Conservation (phyloP, 768 basidiomycete genomes). For the Leccinum uliginosum region DNA sequence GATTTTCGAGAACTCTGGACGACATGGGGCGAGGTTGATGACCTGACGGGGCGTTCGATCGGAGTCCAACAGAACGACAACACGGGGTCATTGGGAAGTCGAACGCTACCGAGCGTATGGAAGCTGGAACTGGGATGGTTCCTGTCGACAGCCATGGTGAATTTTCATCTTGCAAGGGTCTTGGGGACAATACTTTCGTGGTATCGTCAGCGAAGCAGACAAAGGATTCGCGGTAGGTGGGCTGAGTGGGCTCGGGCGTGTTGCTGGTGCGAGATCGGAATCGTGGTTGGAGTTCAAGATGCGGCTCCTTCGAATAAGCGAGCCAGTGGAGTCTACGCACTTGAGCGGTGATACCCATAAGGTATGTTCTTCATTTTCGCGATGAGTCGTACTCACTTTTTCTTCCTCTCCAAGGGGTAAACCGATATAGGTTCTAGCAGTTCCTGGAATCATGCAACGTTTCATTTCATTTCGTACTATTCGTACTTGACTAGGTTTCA, state of each 20-base stretch:
- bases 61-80: too few species aligned
- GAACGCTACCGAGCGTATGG: not conserved
- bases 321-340: not conserved
- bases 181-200: not conserved
- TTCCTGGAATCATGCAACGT: not conserved
- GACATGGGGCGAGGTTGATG: not conserved
- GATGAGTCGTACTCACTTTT: not conserved
- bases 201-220: not conserved
- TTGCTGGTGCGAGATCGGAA: not conserved
- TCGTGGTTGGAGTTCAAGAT: not conserved
- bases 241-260: not conserved
- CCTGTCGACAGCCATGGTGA: not conserved
- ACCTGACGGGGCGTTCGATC: not conserved
- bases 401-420: not conserved
- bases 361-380: not conserved
- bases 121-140: not conserved
- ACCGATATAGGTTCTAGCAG: not conserved
- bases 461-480: not conserved
- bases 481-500: not conserved
- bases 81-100: not conserved
- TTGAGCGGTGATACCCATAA: not conserved
- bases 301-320: not conserved
- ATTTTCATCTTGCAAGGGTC: not conserved
- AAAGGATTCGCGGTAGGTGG: not conserved
- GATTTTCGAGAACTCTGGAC: constrained; percentile 2